Evolutionary conservation across 805 yeast species (phyloP), one percentile per base, ranked within the genome.

Genomic region (Peterozyma xylosa): DNA sequence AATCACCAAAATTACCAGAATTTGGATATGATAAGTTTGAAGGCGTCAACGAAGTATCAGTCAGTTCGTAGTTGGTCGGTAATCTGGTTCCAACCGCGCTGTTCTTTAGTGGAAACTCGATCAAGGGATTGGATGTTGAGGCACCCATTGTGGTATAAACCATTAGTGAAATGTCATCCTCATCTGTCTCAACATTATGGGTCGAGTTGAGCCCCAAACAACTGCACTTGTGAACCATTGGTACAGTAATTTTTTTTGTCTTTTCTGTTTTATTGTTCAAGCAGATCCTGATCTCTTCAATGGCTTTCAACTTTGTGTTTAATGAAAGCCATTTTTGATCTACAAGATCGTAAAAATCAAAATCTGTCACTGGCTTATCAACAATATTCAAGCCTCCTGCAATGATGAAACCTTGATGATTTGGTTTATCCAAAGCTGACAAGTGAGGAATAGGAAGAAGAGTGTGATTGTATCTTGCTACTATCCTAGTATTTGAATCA

Each of bases 1-100:
- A 82, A 46, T 80, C 78, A 4, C 89, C 90, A 55, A 82, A 83
- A 11, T 70, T 55, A 1, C 79, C 86, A 17, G 83, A 78, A 0
- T 77, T 69, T 2, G 89, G 86, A 50, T 66, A 73, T 17, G 64
- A 58, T 41, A 82, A 60, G 33, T 71, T 68, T 45, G 57, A 65
- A 1, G 83, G 83, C 7, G 72, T 62, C 21, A 42, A 50, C 29
- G 45, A 46, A 38, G 44, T 36, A 14, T 30, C 35, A 3, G 38
- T 17, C 38, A 43, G n/a, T 34, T 42, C 49, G 9, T 49, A 9
- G 46, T 42, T 34, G 48, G 50, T 13, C 49, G 58, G 39, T 53
- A 54, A 4, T 37, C 30, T 45, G 47, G 10, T 14, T n/a, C 45
- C 45, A 14, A 18, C 43, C 17, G 37, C 18, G 33, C 49, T 49